These are phyloP conservation scores for Avena eriantha DNA, from an alignment of 176 grass and related monocot species.

Conservation along the genomic window DNA sequence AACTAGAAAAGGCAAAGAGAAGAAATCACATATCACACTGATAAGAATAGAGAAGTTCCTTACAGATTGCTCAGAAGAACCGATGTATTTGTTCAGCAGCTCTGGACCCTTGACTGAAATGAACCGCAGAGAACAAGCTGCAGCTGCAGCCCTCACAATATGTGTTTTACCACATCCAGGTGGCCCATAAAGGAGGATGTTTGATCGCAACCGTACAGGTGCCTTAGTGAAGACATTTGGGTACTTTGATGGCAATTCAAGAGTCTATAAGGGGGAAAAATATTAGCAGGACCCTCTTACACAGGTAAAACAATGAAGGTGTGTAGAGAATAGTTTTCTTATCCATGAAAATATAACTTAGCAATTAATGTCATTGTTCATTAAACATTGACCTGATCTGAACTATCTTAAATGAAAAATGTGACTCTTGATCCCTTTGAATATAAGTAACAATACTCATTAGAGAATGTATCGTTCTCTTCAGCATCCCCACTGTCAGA, in stretches of 20 bases:
- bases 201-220: constrained; percentile 86
- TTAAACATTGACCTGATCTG: background rate
- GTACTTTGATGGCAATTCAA: constrained; percentile 94
- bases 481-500: background rate
- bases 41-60: constrained; percentile 43
- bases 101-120: constrained; percentile 96
- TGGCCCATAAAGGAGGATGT: constrained; percentile 92
- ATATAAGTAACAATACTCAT: background rate
- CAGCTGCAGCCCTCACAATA: constrained; percentile 88
- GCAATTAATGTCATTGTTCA: constrained; percentile 15
- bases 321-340: constrained; percentile 33
- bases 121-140: constrained; percentile 91
- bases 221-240: constrained; percentile 83
- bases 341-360: constrained; percentile 26
- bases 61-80: constrained; percentile 96
- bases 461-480: constrained; percentile 6
- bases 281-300: constrained; percentile 38
- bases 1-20: constrained; percentile 30
- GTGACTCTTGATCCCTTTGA: background rate
- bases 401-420: background rate
- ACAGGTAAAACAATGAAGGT: constrained; percentile 26
- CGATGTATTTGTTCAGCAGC: constrained; percentile 95
- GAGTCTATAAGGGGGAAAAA: constrained; percentile 60
- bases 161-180: constrained; percentile 97
- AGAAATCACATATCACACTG: background rate